A percentile compares a stretch with the other conserved stretches of the same genome.
phyloP scores from a whole-genome alignment of 352 stramenopile genomes.

The Globisporangium abappressorium region DNA sequence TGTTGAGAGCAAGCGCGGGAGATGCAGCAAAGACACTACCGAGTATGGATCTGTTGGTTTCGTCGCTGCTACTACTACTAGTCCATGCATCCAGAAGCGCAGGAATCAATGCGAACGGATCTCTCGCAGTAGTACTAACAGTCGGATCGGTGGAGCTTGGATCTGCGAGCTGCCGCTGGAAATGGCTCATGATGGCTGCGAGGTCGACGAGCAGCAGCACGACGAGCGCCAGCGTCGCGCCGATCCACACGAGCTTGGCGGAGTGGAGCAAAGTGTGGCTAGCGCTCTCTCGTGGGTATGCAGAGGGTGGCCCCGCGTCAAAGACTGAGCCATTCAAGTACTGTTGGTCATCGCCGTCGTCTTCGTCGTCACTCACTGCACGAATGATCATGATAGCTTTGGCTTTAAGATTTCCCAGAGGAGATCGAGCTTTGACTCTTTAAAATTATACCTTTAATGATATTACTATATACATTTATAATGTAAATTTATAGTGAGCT shows the following conservation, averaged over 20 bases:
- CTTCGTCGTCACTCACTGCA: constrained; percentile 53
- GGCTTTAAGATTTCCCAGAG: neutral
- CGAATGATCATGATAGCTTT: constrained; percentile 66
- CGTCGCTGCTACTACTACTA: neutral
- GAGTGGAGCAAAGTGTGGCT: neutral
- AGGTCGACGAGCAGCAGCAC: constrained; percentile 64
- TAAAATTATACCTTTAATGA: neutral
- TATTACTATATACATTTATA: too few relatives aligned
- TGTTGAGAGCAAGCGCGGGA: constrained; percentile 40
- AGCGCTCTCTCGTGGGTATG: neutral
- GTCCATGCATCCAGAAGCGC: constrained; percentile 10
- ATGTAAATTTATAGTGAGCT: neutral
- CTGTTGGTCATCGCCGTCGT: constrained; percentile 27
- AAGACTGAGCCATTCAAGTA: constrained; percentile 5
- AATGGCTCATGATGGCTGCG: constrained; percentile 35
- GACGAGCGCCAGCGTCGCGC: constrained; percentile 31
- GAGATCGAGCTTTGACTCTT: neutral
- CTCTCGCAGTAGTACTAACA: constrained; percentile 2
- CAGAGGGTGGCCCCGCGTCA: constrained; percentile 21
- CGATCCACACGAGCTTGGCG: constrained; percentile 47
- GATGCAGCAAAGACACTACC: neutral
- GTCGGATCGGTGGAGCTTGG: neutral
- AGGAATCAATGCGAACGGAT: constrained; percentile 33
- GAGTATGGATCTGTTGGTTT: neutral
- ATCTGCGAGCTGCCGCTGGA: constrained; percentile 10